phyloP scores from a whole-genome alignment of 306 rosid genomes.

The Abrus precatorius region DNA sequence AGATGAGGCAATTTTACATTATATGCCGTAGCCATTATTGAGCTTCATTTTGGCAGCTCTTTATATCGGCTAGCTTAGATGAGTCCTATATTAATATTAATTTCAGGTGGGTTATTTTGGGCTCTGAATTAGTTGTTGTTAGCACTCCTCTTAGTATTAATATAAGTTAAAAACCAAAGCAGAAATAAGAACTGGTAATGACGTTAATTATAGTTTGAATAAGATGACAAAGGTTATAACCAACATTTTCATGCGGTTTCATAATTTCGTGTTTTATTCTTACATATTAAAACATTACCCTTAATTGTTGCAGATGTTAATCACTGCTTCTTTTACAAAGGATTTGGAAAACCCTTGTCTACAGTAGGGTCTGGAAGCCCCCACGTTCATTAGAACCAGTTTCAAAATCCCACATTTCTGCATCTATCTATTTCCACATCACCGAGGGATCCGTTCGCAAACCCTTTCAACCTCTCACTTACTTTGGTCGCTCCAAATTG shows the following conservation, averaged over 20 bases:
- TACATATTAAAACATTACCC: not conserved
- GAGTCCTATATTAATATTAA: too few relatives aligned
- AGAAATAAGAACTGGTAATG: not conserved
- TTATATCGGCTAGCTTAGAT: not conserved
- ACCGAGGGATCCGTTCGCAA: conserved; percentile 63
- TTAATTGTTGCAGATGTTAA: not conserved
- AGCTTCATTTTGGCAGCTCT: not conserved
- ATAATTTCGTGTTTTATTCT: too few relatives aligned
- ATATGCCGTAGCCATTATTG: too few relatives aligned
- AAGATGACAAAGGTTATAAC: too few relatives aligned
- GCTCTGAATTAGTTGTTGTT: not conserved
- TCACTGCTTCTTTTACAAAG: conserved; percentile 10
- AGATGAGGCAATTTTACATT: not conserved
- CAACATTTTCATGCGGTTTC: too few relatives aligned
- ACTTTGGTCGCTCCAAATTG: conserved; percentile 63
- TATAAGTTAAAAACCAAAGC: not conserved
- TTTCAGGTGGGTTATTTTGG: too few relatives aligned
- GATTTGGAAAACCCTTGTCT: not conserved
- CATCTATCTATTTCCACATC: conserved; percentile 50
- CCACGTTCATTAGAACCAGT: conserved; percentile 46
- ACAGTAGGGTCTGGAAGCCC: conserved; percentile 32
- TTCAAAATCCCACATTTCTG: conserved; percentile 57
- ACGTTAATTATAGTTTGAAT: not conserved
- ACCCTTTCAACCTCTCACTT: conserved; percentile 59
- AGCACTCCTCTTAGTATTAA: not conserved